Percentiles rank a stretch among this genome's conserved stretches.
Conservation (phyloP, 169 alveolate species). For the Eimeria falciformis region DNA sequence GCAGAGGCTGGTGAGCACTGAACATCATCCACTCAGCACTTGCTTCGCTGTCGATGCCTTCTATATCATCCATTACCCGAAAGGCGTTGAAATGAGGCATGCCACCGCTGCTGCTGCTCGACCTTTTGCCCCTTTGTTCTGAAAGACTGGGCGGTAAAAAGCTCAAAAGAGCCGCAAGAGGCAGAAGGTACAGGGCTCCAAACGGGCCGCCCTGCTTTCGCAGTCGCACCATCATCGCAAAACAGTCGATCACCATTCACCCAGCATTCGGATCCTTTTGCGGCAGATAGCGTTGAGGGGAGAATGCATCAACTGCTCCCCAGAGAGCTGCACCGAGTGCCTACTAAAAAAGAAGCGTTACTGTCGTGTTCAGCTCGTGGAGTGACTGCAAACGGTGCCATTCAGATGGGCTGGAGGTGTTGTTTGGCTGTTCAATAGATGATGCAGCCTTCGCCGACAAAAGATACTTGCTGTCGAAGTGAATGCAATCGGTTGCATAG, state of each 20-base stretch:
- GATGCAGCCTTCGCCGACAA: too few species aligned
- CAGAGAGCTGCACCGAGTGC: neutral
- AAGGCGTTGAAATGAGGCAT: slow-evolving; percentile 28
- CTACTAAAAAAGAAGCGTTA: too few species aligned
- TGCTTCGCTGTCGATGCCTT: slow-evolving; percentile 34
- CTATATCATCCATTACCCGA: slow-evolving; percentile 37
- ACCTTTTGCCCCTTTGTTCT: neutral
- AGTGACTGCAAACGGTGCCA: too few species aligned
- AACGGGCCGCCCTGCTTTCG: neutral
- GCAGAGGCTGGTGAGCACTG: slow-evolving; percentile 49
- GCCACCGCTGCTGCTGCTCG: neutral
- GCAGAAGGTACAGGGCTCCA: slow-evolving; percentile 19
- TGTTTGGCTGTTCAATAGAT: too few species aligned
- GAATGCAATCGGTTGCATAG: too few species aligned
- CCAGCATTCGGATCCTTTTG: neutral
- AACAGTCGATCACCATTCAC: neutral
- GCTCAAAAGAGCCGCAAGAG: neutral
- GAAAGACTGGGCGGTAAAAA: neutral
- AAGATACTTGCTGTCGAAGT: too few species aligned
- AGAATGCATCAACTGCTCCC: neutral
- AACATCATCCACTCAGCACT: slow-evolving; percentile 61
- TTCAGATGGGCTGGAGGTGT: too few species aligned
- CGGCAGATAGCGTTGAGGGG: too few species aligned
- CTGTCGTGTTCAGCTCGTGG: too few species aligned
- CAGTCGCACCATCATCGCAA: slow-evolving; percentile 5